Percentiles rank a stretch among this genome's conserved stretches.
phyloP scores from a whole-genome alignment of 129 eudicot species.

The Kitagawia praeruptora region DNA sequence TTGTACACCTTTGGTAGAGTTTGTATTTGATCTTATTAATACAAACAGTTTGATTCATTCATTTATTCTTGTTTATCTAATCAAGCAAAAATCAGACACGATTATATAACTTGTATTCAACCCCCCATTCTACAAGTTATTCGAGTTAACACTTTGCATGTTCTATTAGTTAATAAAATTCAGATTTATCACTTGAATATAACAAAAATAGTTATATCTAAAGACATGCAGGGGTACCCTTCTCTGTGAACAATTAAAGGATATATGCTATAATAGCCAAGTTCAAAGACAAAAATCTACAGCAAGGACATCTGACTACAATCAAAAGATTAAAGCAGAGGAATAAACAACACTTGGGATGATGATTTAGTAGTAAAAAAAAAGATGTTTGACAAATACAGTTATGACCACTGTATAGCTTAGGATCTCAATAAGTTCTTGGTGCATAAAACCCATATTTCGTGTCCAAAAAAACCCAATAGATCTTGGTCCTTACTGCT shows the following conservation, averaged over 20 bases:
- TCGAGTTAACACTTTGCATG: no score
- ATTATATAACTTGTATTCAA: no score
- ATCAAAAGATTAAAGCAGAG: not conserved
- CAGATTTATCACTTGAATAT: no score
- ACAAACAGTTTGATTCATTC: no score
- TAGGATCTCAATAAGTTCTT: constrained; percentile 95
- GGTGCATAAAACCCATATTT: constrained; percentile 99
- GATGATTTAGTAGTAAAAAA: not conserved
- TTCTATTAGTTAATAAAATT: no score
- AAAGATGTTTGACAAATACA: constrained; percentile 30
- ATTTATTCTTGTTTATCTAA: no score
- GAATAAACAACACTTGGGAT: not conserved
- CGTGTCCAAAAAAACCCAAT: constrained; percentile 96
- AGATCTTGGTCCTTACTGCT: constrained; percentile 91
- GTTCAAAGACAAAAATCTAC: not conserved
- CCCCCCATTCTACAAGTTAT: no score
- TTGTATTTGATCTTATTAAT: no score
- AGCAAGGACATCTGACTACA: no score
- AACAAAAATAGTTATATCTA: no score
- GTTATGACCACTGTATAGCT: constrained; percentile 98
- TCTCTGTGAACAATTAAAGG: not conserved
- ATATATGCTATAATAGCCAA: not conserved
- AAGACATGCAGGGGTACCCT: not conserved
- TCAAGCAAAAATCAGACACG: no score
- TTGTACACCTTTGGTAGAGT: no score